A percentile compares a stretch with the other conserved stretches of the same genome.
Conservation (phyloP, 805 yeast species). For the Kodamaea leandrae region DNA sequence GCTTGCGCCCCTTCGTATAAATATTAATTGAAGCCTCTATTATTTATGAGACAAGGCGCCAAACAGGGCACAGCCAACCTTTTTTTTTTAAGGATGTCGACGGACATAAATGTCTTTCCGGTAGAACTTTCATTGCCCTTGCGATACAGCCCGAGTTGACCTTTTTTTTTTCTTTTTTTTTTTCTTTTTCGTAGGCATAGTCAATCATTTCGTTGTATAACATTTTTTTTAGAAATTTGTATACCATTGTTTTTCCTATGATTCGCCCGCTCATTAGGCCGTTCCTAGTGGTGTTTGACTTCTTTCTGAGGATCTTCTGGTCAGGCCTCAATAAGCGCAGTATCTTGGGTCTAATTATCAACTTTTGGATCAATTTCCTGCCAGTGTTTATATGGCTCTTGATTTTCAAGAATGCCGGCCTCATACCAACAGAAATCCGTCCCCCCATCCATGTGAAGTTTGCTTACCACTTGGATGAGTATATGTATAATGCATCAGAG, state of each 20-base stretch:
- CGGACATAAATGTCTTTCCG: too few species aligned
- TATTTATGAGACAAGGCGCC: too few species aligned
- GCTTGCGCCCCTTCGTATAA: too few species aligned
- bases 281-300: conserved; percentile 8
- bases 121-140: not conserved
- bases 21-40: too few species aligned
- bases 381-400: conserved; percentile 55
- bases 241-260: conserved; percentile 1
- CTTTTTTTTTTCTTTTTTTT: not conserved
- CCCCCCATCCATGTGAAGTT: conserved; percentile 52
- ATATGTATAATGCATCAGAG: conserved; percentile 26
- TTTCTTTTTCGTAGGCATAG: not conserved
- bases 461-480: conserved; percentile 42
- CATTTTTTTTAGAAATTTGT: not conserved
- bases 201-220: not conserved
- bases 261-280: conserved; percentile 5
- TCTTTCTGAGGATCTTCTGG: conserved; percentile 19
- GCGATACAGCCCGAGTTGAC: not conserved
- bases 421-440: conserved; percentile 51
- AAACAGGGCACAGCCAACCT: too few species aligned
- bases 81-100: too few species aligned
- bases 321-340: conserved; percentile 38
- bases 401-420: conserved; percentile 58
- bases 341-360: conserved; percentile 37
- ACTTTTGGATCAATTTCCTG: conserved; percentile 49